Percentiles rank a stretch among this genome's conserved stretches.
Evolutionary conservation across 2,329 filamentous ascomycete species (phyloP).

Genomic region (Sporothrix curviconia): DNA sequence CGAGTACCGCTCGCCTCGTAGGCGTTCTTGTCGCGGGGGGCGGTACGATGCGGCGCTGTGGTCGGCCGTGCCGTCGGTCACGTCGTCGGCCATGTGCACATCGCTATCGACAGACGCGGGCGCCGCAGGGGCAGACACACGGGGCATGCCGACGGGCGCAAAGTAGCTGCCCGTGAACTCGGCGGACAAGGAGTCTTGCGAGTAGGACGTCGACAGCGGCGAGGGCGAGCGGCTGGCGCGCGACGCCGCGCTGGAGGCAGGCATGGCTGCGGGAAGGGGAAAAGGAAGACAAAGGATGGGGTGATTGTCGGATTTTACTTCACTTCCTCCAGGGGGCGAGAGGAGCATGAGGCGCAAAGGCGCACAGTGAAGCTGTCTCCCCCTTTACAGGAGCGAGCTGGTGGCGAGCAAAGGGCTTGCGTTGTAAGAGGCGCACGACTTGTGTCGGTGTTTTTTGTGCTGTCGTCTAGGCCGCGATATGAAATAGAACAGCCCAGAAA

Average conservation of each 20-base stretch:
- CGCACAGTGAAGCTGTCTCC: too few species aligned
- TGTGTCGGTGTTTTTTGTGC: too few species aligned
- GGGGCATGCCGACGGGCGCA: neutral
- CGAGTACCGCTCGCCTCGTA: slow-evolving; percentile 1
- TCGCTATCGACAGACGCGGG: slow-evolving; percentile 12
- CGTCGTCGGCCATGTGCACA: slow-evolving; percentile 17
- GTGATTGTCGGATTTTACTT: slow-evolving; percentile 1
- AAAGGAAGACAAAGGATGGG: too few species aligned
- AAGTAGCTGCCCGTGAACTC: slow-evolving; percentile 8
- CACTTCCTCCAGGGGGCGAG: neutral
- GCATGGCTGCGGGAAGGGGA: neutral
- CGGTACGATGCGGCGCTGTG: neutral
- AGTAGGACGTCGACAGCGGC: slow-evolving; percentile 7
- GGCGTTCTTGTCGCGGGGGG: neutral
- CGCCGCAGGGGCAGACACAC: neutral
- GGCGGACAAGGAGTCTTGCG: neutral
- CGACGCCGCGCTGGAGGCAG: neutral
- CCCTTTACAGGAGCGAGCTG: too few species aligned
- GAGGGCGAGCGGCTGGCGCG: slow-evolving; percentile 9
- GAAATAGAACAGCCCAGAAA: too few species aligned
- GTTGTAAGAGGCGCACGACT: too few species aligned
- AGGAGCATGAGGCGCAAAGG: too few species aligned
- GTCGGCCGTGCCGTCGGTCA: slow-evolving; percentile 10
- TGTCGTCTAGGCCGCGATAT: too few species aligned
- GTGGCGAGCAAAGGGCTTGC: too few species aligned